phyloP scores from a whole-genome alignment of 441 rosid genomes.

The Metrosideros polymorpha region DNA sequence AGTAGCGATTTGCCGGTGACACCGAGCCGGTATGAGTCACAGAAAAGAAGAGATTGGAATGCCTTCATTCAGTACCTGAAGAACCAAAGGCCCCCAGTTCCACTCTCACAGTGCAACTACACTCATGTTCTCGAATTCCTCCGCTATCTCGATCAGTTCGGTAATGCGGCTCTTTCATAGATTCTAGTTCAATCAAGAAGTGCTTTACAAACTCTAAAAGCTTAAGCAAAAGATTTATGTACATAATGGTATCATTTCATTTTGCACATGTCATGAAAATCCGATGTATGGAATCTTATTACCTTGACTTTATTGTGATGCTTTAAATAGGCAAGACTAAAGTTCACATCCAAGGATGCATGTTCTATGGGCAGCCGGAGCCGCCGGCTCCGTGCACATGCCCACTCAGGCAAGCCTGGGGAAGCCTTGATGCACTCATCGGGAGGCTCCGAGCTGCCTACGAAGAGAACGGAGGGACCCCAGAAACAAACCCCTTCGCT shows the following conservation, averaged over 20 bases:
- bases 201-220: not conserved
- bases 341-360: slow-evolving; percentile 60
- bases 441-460: slow-evolving; percentile 73
- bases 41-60: slow-evolving; percentile 75
- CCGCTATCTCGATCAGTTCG: slow-evolving; percentile 65
- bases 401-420: slow-evolving; percentile 75
- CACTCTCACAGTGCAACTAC: slow-evolving; percentile 56
- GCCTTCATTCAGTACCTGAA: slow-evolving; percentile 61
- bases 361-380: slow-evolving; percentile 67
- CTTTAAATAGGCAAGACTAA: slow-evolving; percentile 31
- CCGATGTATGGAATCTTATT: not conserved
- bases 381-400: slow-evolving; percentile 77
- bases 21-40: slow-evolving; percentile 71
- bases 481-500: slow-evolving; percentile 62
- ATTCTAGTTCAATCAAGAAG: not conserved
- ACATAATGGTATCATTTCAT: not conserved
- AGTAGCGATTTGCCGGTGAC: slow-evolving; percentile 29
- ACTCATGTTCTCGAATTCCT: slow-evolving; percentile 64
- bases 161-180: slow-evolving; percentile 2
- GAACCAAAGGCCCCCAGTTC: slow-evolving; percentile 59
- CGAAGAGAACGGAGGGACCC: slow-evolving; percentile 68
- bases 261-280: not conserved
- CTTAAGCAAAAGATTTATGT: not conserved
- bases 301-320: not conserved
- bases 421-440: slow-evolving; percentile 71